phyloP scores from a whole-genome alignment of 257 asterid genomes.

The Lycium barbarum region DNA sequence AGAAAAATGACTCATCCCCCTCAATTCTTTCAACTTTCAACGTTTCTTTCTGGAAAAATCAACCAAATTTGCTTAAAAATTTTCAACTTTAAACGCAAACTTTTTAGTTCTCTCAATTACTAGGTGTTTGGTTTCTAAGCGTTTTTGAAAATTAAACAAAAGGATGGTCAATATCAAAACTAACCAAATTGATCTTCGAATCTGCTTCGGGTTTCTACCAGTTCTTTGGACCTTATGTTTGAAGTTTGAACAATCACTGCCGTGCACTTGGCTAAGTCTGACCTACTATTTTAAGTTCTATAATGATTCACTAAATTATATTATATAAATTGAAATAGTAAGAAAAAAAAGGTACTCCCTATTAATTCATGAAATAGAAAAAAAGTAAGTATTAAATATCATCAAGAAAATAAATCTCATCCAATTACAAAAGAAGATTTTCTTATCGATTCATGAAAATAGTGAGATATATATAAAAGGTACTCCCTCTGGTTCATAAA shows the following conservation, averaged over 20 bases:
- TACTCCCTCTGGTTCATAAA: no score
- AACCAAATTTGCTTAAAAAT: background rate
- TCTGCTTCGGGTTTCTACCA: background rate
- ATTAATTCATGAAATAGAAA: no score
- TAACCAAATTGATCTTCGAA: background rate
- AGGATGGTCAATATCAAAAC: background rate
- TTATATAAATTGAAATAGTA: no score
- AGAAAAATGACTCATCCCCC: background rate
- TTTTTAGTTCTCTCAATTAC: background rate
- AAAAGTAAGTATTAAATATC: background rate
- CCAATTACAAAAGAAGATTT: background rate
- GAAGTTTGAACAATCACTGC: background rate
- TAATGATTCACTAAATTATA: no score
- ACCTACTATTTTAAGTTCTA: no score
- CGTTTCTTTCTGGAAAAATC: slow-evolving; percentile 9
- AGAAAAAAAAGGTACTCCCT: no score
- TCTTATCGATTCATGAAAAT: background rate
- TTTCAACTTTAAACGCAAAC: background rate
- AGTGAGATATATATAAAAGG: background rate
- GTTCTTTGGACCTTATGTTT: background rate
- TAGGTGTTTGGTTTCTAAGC: background rate
- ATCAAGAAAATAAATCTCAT: background rate
- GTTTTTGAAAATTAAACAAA: background rate
- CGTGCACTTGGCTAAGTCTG: background rate
- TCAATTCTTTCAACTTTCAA: background rate